These are phyloP conservation scores for Penicillium occitanis DNA, from an alignment of 2,329 filamentous ascomycete genomes.

Conservation along the genomic window DNA sequence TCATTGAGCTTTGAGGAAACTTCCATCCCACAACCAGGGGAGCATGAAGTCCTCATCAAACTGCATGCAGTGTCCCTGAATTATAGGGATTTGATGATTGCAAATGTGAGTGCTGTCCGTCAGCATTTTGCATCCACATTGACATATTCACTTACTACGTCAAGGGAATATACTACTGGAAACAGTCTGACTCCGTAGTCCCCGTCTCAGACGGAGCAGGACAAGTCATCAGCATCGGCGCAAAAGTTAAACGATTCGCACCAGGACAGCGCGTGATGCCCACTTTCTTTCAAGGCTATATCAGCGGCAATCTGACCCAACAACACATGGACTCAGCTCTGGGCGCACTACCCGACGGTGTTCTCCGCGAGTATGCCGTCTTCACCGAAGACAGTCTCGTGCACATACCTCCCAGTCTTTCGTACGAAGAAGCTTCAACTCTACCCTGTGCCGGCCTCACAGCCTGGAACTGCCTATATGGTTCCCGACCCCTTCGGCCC, in stretches of 20 bases:
- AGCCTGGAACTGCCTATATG: neutral
- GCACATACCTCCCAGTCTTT: neutral
- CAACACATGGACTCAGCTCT: neutral
- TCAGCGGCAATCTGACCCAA: neutral
- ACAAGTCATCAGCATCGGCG: neutral
- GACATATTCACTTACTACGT: neutral
- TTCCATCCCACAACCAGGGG: neutral
- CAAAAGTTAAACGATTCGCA: neutral
- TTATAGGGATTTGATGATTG: neutral
- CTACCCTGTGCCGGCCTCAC: neutral
- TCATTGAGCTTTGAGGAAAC: neutral
- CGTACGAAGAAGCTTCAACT: neutral
- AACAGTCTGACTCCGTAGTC: neutral
- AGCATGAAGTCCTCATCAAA: neutral
- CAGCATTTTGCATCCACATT: neutral
- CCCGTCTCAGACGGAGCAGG: neutral
- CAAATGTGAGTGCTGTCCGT: neutral
- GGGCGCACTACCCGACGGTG: neutral
- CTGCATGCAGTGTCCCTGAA: neutral
- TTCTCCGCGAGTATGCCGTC: neutral
- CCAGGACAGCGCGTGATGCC: neutral
- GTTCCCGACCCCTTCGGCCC: neutral
- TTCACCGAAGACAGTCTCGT: neutral
- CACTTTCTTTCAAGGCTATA: neutral
- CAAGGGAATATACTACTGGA: neutral